These are phyloP conservation scores for Fraxinus cuspidata DNA, from an alignment of 257 asterid species.

Conservation along the genomic window DNA sequence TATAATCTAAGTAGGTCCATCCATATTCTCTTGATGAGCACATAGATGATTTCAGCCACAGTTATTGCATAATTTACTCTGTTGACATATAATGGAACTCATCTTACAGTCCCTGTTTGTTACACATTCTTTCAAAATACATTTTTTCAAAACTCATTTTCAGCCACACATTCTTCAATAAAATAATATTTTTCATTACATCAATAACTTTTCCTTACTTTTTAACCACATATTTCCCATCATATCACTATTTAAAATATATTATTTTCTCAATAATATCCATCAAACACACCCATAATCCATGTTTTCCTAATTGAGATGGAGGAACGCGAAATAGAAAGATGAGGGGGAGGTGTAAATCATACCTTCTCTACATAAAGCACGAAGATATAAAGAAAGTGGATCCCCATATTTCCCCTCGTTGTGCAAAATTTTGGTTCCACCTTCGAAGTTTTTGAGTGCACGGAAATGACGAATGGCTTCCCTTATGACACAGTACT, in stretches of 20 bases:
- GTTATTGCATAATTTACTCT: neutral
- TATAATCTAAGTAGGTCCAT: slow-evolving; percentile 10
- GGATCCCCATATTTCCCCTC: slow-evolving; percentile 95
- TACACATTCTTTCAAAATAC: no score
- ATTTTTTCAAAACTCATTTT: no score
- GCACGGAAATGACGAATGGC: slow-evolving; percentile 97
- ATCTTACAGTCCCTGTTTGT: no score
- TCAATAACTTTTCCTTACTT: no score
- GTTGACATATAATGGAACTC: slow-evolving; percentile 11
- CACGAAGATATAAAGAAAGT: slow-evolving; percentile 92
- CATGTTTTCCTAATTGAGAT: neutral
- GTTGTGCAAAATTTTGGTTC: slow-evolving; percentile 61
- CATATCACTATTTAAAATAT: no score
- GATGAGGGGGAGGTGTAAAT: neutral
- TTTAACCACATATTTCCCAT: no score
- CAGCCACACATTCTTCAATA: no score
- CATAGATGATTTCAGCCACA: neutral
- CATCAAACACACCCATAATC: no score
- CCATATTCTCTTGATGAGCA: slow-evolving; percentile 21
- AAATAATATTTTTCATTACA: no score
- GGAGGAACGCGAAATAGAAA: slow-evolving; percentile 1
- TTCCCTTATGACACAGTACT: slow-evolving; percentile 89
- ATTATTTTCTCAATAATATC: no score
- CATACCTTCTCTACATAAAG: slow-evolving; percentile 92
- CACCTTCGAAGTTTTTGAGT: slow-evolving; percentile 76